A percentile compares a stretch with the other conserved stretches of the same genome.
Evolutionary conservation across 345 rosid species (phyloP).

Genomic region (Limnanthes douglasii): DNA sequence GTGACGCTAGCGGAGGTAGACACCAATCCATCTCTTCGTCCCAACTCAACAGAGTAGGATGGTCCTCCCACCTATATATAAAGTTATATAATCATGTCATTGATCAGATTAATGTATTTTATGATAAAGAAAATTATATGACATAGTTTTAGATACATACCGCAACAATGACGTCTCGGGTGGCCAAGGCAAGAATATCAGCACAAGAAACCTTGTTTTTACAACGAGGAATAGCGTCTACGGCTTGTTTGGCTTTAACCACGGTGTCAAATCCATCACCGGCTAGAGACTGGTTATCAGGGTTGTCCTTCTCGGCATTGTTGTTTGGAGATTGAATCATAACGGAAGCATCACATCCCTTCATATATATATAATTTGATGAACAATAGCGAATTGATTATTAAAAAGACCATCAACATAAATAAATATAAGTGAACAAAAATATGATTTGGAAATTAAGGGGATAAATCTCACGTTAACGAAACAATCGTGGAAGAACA

Average conservation of each 20-base stretch:
- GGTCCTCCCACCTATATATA: slow-evolving; percentile 29
- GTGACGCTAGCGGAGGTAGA: slow-evolving; percentile 17
- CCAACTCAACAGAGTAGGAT: slow-evolving; percentile 18
- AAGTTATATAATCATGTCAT: too few relatives aligned
- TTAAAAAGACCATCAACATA: too few relatives aligned
- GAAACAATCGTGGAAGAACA: slow-evolving; percentile 77
- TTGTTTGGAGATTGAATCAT: slow-evolving; percentile 18
- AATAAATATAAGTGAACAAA: neutral
- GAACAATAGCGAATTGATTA: neutral
- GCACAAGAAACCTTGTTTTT: slow-evolving; percentile 25
- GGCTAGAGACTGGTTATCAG: slow-evolving; percentile 16
- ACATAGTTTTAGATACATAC: slow-evolving; percentile 9
- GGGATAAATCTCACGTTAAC: slow-evolving; percentile 26
- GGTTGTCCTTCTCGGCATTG: slow-evolving; percentile 21
- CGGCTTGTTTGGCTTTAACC: slow-evolving; percentile 15
- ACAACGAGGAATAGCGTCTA: slow-evolving; percentile 13
- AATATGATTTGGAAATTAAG: neutral
- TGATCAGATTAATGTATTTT: neutral
- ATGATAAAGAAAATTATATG: neutral
- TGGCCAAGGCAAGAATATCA: slow-evolving; percentile 18
- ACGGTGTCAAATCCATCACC: slow-evolving; percentile 29
- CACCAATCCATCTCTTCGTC: slow-evolving; percentile 13
- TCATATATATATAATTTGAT: neutral
- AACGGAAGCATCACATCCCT: slow-evolving; percentile 32
- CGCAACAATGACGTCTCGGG: slow-evolving; percentile 21